Percentiles rank a stretch among this genome's conserved stretches.
phyloP scores from a whole-genome alignment of 2,329 filamentous ascomycete genomes.

The Microdochium paspali region DNA sequence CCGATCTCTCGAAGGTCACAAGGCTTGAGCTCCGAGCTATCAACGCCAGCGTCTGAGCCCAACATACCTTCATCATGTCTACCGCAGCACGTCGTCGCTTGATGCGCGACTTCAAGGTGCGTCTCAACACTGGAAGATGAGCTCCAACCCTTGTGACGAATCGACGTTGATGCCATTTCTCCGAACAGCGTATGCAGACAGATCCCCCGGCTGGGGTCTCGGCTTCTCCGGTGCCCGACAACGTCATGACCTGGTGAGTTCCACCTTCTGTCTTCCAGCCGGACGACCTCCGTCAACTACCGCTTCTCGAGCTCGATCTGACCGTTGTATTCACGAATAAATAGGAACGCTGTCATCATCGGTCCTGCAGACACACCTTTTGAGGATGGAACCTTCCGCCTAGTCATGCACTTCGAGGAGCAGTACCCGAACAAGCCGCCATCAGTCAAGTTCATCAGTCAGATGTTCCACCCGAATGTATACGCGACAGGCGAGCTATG shows the following conservation, averaged over 20 bases:
- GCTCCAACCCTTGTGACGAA: slow-evolving; percentile 2
- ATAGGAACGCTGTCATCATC: slow-evolving; percentile 96
- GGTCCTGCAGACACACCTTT: slow-evolving; percentile 95
- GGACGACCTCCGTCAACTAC: slow-evolving; percentile 2
- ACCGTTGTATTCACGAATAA: slow-evolving; percentile 1
- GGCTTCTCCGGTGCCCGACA: slow-evolving; percentile 89
- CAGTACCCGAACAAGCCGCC: slow-evolving; percentile 98
- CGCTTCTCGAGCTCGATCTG: slow-evolving; percentile 2
- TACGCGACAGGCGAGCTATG: slow-evolving; percentile 96
- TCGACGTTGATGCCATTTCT: slow-evolving; percentile 7
- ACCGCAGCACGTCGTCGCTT: slow-evolving; percentile 90
- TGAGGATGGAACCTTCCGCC: slow-evolving; percentile 92
- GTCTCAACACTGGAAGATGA: slow-evolving; percentile 17
- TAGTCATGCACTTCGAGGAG: slow-evolving; percentile 99
- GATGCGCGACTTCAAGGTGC: slow-evolving; percentile 98
- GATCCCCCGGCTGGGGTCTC: slow-evolving; percentile 95
- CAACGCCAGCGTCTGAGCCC: slow-evolving; percentile 2
- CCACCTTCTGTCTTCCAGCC: slow-evolving; percentile 5
- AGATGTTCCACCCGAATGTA: slow-evolving; percentile 99
- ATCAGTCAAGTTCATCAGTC: slow-evolving; percentile 94
- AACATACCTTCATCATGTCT: slow-evolving; percentile 51
- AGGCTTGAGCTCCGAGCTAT: background rate
- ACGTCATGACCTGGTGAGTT: slow-evolving; percentile 89
- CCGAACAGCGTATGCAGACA: slow-evolving; percentile 86
- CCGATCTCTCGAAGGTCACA: background rate